Evolutionary conservation across 352 stramenopile genomes (phyloP).

Genomic region (Pythium rhizo-oryzae): DNA sequence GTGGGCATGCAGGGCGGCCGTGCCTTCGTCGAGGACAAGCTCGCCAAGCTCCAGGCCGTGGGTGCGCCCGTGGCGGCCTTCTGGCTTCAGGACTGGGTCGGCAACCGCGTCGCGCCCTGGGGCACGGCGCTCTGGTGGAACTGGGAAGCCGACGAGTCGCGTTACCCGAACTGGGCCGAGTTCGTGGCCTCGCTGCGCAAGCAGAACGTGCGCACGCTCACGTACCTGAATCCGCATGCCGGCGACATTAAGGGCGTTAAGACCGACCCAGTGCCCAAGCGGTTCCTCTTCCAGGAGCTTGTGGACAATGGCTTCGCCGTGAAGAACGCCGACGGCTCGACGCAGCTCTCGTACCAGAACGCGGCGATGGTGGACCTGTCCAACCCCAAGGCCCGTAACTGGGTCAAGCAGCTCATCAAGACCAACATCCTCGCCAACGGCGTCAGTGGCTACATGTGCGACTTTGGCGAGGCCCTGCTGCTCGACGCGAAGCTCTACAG

Average conservation of each 20-base stretch:
- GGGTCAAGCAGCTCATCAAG: conserved; percentile 22
- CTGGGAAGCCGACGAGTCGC: conserved; percentile 13
- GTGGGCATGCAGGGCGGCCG: conserved; percentile 18
- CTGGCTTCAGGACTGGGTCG: no score
- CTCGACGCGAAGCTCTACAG: no score
- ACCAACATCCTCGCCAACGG: conserved; percentile 19
- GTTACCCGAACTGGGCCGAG: conserved; percentile 21
- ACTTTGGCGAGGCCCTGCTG: no score
- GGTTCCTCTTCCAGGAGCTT: conserved; percentile 15
- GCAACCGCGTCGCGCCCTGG: no score
- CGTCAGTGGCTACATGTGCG: conserved; percentile 22
- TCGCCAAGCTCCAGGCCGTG: no score
- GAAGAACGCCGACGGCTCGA: conserved; percentile 2
- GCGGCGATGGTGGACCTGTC: conserved; percentile 16
- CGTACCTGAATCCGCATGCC: conserved; percentile 16
- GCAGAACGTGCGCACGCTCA: conserved; percentile 12
- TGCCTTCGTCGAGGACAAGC: no score
- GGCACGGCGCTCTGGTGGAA: no score
- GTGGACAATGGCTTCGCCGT: conserved; percentile 11
- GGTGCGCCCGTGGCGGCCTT: no score
- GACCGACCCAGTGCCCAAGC: conserved; percentile 14
- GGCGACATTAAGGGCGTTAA: conserved; percentile 20
- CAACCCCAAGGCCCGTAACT: conserved; percentile 17
- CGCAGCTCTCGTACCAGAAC: conserved; percentile 20
- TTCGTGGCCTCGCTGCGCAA: conserved; percentile 12